Conservation (phyloP, 345 rosid genomes). For the Carallia brachiata region DNA sequence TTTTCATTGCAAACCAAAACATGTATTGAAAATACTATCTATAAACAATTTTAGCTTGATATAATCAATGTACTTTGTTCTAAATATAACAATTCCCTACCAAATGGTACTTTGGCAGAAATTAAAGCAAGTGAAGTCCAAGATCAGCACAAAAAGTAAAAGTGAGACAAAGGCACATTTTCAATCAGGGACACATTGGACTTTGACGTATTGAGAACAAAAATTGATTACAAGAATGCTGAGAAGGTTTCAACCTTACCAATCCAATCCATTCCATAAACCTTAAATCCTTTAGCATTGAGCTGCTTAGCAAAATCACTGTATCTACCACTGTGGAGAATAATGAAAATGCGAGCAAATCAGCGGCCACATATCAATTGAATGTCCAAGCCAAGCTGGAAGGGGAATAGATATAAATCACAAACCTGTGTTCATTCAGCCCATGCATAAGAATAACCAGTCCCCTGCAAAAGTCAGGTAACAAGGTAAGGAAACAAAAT, state of each 20-base stretch:
- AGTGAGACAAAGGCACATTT: background rate
- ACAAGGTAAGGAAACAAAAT: background rate
- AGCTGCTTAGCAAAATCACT: slow-evolving; percentile 26
- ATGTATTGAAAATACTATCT: no score
- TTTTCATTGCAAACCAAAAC: no score
- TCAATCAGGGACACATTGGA: background rate
- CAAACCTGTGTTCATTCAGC: slow-evolving; percentile 37
- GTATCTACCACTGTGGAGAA: slow-evolving; percentile 27
- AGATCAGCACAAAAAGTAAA: background rate
- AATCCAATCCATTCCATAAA: slow-evolving; percentile 37
- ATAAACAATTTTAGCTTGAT: no score
- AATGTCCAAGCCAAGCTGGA: background rate
- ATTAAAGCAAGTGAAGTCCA: background rate
- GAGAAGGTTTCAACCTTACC: slow-evolving; percentile 22
- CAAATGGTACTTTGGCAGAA: background rate
- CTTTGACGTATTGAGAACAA: background rate
- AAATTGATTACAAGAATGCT: background rate
- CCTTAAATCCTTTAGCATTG: slow-evolving; percentile 28
- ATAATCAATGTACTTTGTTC: no score
- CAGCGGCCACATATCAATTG: background rate
- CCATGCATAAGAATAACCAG: slow-evolving; percentile 33
- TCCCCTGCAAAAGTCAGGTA: slow-evolving; percentile 23
- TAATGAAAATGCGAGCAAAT: slow-evolving; percentile 8
- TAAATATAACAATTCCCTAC: no score
- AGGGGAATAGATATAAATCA: background rate